phyloP scores from a whole-genome alignment of 179 eudicot species.

The Silene coronaria region DNA sequence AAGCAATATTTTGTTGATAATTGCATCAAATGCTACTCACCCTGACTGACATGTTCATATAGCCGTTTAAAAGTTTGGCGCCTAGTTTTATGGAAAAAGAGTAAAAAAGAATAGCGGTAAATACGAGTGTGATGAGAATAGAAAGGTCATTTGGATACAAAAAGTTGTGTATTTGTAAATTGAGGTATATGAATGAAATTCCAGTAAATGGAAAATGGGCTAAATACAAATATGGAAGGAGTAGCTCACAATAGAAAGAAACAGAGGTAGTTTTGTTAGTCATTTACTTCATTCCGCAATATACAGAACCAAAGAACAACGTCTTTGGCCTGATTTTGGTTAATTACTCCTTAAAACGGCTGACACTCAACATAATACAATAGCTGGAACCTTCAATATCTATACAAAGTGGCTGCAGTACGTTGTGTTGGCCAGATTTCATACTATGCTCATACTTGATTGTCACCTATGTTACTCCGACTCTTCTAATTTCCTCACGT shows the following conservation, averaged over 20 bases:
- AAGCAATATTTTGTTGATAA: background rate
- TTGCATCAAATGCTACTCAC: background rate
- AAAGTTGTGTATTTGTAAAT: background rate
- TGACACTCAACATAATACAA: background rate
- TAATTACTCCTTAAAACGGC: background rate
- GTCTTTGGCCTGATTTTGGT: background rate
- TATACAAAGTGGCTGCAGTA: background rate
- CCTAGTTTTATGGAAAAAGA: background rate
- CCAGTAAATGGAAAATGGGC: background rate
- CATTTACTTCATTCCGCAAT: background rate
- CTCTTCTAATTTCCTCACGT: too few species aligned
- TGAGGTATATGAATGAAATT: background rate
- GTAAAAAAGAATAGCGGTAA: background rate
- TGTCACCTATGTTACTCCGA: too few species aligned
- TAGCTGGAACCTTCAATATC: background rate
- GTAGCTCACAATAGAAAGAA: background rate
- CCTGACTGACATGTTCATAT: background rate
- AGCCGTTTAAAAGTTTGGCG: background rate
- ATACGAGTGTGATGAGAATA: background rate
- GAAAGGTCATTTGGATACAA: background rate
- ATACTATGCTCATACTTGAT: slow-evolving; percentile 11
- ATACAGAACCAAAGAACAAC: background rate
- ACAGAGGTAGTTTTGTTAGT: background rate
- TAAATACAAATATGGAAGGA: background rate
- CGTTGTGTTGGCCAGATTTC: background rate